Percentiles rank a stretch among this genome's conserved stretches.
Evolutionary conservation across 768 basidiomycete species (phyloP).

Genomic region (Russula griseocarnosa): DNA sequence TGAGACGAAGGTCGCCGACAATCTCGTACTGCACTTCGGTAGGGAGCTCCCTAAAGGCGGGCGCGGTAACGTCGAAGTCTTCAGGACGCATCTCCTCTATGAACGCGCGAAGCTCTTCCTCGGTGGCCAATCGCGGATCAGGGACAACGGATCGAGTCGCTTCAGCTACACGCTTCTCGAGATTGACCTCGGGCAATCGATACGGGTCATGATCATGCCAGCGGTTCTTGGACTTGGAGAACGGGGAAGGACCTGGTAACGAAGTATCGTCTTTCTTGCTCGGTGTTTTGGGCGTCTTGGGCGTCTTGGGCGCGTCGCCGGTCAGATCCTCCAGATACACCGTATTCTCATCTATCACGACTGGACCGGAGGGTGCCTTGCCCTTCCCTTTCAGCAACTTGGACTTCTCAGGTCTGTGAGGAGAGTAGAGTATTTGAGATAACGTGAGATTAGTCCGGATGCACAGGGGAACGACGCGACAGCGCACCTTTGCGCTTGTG

Average conservation of each 20-base stretch:
- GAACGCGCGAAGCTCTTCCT: constrained; percentile 87
- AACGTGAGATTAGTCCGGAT: background rate
- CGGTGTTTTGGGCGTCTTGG: constrained; percentile 43
- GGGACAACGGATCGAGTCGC: constrained; percentile 59
- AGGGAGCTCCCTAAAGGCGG: constrained; percentile 87
- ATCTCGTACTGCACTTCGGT: constrained; percentile 99
- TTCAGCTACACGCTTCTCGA: constrained; percentile 59
- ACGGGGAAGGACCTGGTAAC: constrained; percentile 41
- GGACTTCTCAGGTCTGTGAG: constrained; percentile 15
- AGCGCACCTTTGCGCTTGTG: constrained; percentile 43
- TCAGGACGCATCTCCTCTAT: constrained; percentile 96
- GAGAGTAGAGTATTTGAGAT: background rate
- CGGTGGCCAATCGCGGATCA: constrained; percentile 92
- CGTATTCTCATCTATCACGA: constrained; percentile 61
- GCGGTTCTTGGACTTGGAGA: constrained; percentile 55
- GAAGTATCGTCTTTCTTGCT: constrained; percentile 27
- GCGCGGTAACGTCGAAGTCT: constrained; percentile 88
- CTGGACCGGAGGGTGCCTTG: constrained; percentile 44
- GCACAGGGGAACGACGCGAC: too few relatives aligned
- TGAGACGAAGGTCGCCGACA: constrained; percentile 89
- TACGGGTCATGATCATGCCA: constrained; percentile 89
- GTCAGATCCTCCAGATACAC: constrained; percentile 90
- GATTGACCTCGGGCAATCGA: constrained; percentile 76
- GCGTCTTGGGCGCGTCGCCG: constrained; percentile 50
- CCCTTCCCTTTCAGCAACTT: constrained; percentile 42